Conservation (phyloP, 345 rosid genomes). For the Eucalyptus decipiens region DNA sequence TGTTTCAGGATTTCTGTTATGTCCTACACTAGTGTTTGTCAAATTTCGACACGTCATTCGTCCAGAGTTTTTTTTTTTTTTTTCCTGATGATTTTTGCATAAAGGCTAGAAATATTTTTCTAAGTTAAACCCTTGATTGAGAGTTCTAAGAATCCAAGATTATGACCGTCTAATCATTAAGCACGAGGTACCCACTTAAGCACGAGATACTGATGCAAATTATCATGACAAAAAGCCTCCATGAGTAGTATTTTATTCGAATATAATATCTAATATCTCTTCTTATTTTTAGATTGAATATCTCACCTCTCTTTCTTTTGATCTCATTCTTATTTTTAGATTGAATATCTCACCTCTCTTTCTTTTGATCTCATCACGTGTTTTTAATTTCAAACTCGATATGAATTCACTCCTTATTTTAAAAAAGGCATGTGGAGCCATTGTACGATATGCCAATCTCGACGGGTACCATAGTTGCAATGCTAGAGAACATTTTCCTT, state of each 20-base stretch:
- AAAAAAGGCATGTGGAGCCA: background rate
- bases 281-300: background rate
- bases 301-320: too few relatives aligned
- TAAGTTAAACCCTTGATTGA: background rate
- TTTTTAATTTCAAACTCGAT: background rate
- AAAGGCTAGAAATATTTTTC: background rate
- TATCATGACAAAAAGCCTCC: background rate
- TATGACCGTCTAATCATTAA: background rate
- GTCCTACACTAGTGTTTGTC: background rate
- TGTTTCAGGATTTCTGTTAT: background rate
- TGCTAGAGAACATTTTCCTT: background rate
- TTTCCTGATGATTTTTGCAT: background rate
- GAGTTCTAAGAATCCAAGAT: background rate
- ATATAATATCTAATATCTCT: background rate
- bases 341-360: background rate
- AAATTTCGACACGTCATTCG: background rate
- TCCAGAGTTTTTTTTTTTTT: background rate
- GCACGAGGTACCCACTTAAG: background rate
- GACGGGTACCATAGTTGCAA: too few relatives aligned
- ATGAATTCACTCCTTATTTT: background rate
- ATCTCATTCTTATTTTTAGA: background rate
- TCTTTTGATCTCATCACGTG: background rate
- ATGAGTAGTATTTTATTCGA: background rate
- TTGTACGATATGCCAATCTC: background rate
- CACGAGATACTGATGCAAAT: background rate